These are phyloP conservation scores for Otatea glauca DNA, from an alignment of 176 grass and related monocot genomes.

Conservation along the genomic window DNA sequence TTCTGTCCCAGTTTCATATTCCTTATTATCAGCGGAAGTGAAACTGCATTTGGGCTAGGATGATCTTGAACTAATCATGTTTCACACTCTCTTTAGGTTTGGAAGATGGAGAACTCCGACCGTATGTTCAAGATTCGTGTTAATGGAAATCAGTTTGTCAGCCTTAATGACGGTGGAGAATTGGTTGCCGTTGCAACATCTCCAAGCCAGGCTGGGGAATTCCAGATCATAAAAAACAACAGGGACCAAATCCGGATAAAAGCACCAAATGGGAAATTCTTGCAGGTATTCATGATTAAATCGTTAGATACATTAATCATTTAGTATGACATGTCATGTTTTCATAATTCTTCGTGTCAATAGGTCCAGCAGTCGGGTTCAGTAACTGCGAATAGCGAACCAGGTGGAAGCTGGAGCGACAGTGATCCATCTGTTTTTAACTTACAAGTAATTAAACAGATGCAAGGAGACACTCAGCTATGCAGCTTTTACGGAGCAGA, in stretches of 20 bases:
- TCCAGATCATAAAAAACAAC: slow-evolving; percentile 52
- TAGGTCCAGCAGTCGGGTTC: slow-evolving; percentile 43
- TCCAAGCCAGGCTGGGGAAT: slow-evolving; percentile 29
- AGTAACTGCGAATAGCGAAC: slow-evolving; percentile 47
- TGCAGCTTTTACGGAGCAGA: slow-evolving; percentile 56
- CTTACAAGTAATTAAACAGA: neutral
- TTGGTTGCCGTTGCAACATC: slow-evolving; percentile 34
- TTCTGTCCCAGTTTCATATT: no score
- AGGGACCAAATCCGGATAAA: slow-evolving; percentile 33
- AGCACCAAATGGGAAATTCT: slow-evolving; percentile 48
- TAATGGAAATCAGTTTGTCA: slow-evolving; percentile 48
- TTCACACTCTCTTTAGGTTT: slow-evolving; percentile 37
- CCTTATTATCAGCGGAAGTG: no score
- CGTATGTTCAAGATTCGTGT: slow-evolving; percentile 49
- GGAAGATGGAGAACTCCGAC: slow-evolving; percentile 31
- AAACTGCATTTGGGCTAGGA: no score
- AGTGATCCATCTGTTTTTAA: slow-evolving; percentile 56
- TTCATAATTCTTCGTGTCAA: neutral
- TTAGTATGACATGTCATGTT: neutral
- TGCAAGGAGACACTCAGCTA: slow-evolving; percentile 57
- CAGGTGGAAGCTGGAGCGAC: slow-evolving; percentile 51
- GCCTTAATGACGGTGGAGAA: slow-evolving; percentile 23
- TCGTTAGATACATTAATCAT: neutral
- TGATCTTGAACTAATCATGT: no score
- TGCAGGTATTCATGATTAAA: slow-evolving; percentile 50